Percentiles rank a stretch among this genome's conserved stretches.
These are phyloP conservation scores for Phaeosphaeriaceae sp. DNA, from an alignment of 2,329 filamentous ascomycete genomes.

Conservation along the genomic window DNA sequence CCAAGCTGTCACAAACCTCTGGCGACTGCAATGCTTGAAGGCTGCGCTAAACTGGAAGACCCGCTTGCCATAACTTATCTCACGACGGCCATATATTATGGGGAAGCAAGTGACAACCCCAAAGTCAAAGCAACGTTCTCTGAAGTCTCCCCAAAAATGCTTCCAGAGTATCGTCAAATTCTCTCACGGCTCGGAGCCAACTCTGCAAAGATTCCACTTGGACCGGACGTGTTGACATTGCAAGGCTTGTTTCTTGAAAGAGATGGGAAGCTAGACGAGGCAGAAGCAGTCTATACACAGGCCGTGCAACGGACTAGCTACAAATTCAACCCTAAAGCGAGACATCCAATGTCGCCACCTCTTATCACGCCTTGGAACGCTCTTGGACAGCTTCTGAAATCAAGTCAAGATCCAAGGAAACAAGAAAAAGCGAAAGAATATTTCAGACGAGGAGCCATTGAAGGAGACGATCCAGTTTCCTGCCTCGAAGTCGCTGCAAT, in stretches of 20 bases:
- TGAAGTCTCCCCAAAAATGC: constrained; percentile 24
- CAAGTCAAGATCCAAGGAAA: constrained; percentile 16
- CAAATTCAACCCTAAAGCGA: constrained; percentile 18
- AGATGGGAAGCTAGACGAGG: constrained; percentile 29
- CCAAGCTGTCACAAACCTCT: constrained; percentile 33
- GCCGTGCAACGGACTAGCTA: constrained; percentile 26
- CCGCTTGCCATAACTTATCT: constrained; percentile 38
- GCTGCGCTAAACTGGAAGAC: constrained; percentile 38
- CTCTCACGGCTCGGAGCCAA: constrained; percentile 30
- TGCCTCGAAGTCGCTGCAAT: constrained; percentile 48
- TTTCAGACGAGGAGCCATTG: constrained; percentile 46
- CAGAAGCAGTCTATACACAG: constrained; percentile 29
- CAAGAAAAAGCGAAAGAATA: constrained; percentile 35
- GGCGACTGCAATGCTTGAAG: constrained; percentile 31
- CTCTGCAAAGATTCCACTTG: constrained; percentile 18
- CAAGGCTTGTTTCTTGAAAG: constrained; percentile 39
- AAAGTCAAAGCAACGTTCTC: constrained; percentile 22
- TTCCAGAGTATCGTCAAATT: constrained; percentile 24
- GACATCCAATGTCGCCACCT: constrained; percentile 34
- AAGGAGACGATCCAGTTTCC: constrained; percentile 54
- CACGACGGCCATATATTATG: constrained; percentile 33
- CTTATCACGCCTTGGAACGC: constrained; percentile 42
- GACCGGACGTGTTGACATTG: constrained; percentile 37
- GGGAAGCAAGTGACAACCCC: constrained; percentile 10
- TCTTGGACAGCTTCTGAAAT: constrained; percentile 34